Base-by-base conservation (phyloP, 2,329 filamentous ascomycete species). In the Phoma herbarum region DNA sequence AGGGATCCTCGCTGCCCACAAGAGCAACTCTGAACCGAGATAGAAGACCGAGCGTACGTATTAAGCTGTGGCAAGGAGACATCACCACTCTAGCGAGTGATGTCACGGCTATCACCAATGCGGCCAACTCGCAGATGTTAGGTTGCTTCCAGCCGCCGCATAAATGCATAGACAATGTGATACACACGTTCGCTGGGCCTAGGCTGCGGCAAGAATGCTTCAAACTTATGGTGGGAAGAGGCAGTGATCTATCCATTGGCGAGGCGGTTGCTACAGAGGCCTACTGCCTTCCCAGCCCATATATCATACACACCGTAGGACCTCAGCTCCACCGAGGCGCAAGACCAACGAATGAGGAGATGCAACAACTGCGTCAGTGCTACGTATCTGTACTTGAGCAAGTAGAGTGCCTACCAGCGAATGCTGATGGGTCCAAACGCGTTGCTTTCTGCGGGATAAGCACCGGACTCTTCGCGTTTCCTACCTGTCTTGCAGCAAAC, bases 111-210 rank as follows among this genome's bases (percentile, higher is more conserved):
- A 75, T 78, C 49, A 71, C 71, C 11, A 78, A 78, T 46, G 75
- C 76, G 10, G 75, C 75, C 14, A 77, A 77, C 51, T 64, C 68
- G 4, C 68, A 66, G 11, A 64, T 77, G 57, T 67, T 78, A 2
- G 76, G 75, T 0, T 78, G 76, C 59, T 78, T 78, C 54, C 67
- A 70, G 50, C 72, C 75, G 0, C 60, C 52, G 1, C 75, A 77
- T 46, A 66, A 60, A 18, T 77, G 76, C 49, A 78, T 77, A 48
- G 76, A 78, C 59, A 77, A 77, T 47, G 68, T 72, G 1, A 77
- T 78, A 41, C 75, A 78, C 53, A 62, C 69, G 0, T 61, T 58
- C 20, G 73, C 75, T 1, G 75, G 73, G 0, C 75, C 75, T 3
- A 61, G 69, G 12, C 53, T 78, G 5, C 66, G 76, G 22, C 56